Percentiles rank a stretch among this genome's conserved stretches.
Evolutionary conservation across 495 filamentous ascomycete genomes (phyloP).

Genomic region (Penicillium verhagenii): DNA sequence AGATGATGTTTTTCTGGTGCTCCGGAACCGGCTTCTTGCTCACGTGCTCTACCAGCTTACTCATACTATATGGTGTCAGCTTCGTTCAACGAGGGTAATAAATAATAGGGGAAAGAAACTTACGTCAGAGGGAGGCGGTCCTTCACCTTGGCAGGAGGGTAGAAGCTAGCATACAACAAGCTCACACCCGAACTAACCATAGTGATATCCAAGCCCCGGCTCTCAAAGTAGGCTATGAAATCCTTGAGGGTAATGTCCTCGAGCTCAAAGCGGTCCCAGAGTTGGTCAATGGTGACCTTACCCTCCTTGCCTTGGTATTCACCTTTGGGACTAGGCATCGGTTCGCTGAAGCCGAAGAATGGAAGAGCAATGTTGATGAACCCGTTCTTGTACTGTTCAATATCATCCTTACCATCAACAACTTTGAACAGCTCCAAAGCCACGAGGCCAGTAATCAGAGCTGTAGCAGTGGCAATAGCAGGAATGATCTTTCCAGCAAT

Average conservation of each 20-base stretch:
- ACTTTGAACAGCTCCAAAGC: slow-evolving; percentile 95
- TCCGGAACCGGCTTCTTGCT: slow-evolving; percentile 88
- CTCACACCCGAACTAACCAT: slow-evolving; percentile 98
- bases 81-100: neutral
- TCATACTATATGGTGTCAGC: slow-evolving; percentile 56
- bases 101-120: slow-evolving; percentile 37
- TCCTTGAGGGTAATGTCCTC: slow-evolving; percentile 80
- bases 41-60: slow-evolving; percentile 81
- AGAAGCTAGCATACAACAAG: slow-evolving; percentile 94
- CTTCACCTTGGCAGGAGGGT: slow-evolving; percentile 82
- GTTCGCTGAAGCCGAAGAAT: slow-evolving; percentile 98
- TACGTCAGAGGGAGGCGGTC: slow-evolving; percentile 70
- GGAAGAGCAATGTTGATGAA: slow-evolving; percentile 96
- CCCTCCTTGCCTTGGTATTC: slow-evolving; percentile 71
- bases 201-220: slow-evolving; percentile 75
- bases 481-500: slow-evolving; percentile 99
- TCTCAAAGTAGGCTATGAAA: slow-evolving; percentile 76
- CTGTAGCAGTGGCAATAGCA: slow-evolving; percentile 96
- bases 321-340: slow-evolving; percentile 87
- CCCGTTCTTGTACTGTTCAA: slow-evolving; percentile 98
- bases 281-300: slow-evolving; percentile 85
- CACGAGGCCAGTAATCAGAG: slow-evolving; percentile 91
- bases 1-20: slow-evolving; percentile 93
- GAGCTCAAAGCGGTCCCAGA: slow-evolving; percentile 98
- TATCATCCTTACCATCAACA: slow-evolving; percentile 87